These are phyloP conservation scores for Kwoniella mangroviensis DNA, from an alignment of 768 basidiomycete genomes.

Conservation along the genomic window DNA sequence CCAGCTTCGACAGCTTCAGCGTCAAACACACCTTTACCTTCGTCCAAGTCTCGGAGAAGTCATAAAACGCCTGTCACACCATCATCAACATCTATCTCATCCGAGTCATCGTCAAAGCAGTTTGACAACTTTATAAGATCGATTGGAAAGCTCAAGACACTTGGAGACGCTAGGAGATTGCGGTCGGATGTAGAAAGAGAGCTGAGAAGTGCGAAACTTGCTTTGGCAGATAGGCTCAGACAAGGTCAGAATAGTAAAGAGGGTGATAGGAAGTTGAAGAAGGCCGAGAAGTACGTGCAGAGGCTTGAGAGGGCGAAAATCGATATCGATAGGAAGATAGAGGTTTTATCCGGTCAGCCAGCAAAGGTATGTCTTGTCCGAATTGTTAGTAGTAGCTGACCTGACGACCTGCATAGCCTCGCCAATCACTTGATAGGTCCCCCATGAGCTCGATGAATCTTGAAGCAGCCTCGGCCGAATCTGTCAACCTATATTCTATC, in stretches of 20 bases:
- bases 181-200: conserved; percentile 94
- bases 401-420: conserved; percentile 4
- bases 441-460: conserved; percentile 16
- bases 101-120: conserved; percentile 63
- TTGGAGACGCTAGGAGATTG: conserved; percentile 84
- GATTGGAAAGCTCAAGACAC: conserved; percentile 76
- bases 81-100: conserved; percentile 28
- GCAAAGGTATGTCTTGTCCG: conserved; percentile 14
- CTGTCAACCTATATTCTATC: conserved; percentile 58
- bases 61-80: conserved; percentile 11
- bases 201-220: conserved; percentile 75
- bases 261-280: conserved; percentile 77
- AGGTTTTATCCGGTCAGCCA: conserved; percentile 68
- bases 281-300: conserved; percentile 84
- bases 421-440: conserved; percentile 6
- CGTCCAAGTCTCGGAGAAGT: conserved; percentile 5
- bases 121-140: conserved; percentile 91
- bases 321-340: conserved; percentile 83
- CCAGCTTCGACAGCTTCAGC: conserved; percentile 22
- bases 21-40: conserved; percentile 18
- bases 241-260: conserved; percentile 74
- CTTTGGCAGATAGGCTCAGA: conserved; percentile 22
- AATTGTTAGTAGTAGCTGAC: not conserved
- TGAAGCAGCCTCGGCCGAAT: not conserved
- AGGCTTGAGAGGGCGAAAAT: conserved; percentile 86